Base-by-base conservation (phyloP, 352 stramenopile species). In the Globisporangium mamillatum region DNA sequence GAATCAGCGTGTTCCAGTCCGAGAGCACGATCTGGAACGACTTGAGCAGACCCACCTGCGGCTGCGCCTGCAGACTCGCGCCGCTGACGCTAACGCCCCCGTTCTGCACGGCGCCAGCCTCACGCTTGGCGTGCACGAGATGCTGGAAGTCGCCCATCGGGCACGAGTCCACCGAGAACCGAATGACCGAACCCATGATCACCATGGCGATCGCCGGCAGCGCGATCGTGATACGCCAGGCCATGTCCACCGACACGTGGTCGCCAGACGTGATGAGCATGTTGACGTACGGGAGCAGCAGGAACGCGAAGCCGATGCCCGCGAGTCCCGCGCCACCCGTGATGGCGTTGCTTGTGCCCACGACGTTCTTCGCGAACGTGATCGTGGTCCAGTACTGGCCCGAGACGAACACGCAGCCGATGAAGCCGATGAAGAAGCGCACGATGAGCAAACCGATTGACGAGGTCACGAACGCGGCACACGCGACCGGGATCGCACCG, bases 311-410 rank as follows among this genome's bases (percentile, higher is more conserved):
- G 34, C 90, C 96, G 66, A 97, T 97, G 66, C 97, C 96, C 41
- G 98, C 86, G 65, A 98, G 95, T 12, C 95, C 96, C 75, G 96
- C 89, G 55, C 97, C 97, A 32, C 82, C 97, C 0, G 88, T 90
- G 44, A 98, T 89, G 48, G 93, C 96, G 68, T 99, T 98, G 60
- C 91, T 94, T 4, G 91, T 93, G 69, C 95, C 97, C 4, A 94
- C 95, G 55, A 98, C 86, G 72, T 98, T 93, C 64, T 92, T 95
- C 14, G 89, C 89, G 72, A 99, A 99, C 68, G 98, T 99, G 73
- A 93, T 82, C 59, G 86, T 95, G 0, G 93, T 97, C 96, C 96
- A 99, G 77, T 94, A 98, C 79, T 98, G 94, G 55, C 86, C 96
- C 60, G 92, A 92, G 14, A 98, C 95, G 74, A 99, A 99, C 56